phyloP scores from a whole-genome alignment of 2,329 filamentous ascomycete species.

The Thielaviopsis ethacetica region DNA sequence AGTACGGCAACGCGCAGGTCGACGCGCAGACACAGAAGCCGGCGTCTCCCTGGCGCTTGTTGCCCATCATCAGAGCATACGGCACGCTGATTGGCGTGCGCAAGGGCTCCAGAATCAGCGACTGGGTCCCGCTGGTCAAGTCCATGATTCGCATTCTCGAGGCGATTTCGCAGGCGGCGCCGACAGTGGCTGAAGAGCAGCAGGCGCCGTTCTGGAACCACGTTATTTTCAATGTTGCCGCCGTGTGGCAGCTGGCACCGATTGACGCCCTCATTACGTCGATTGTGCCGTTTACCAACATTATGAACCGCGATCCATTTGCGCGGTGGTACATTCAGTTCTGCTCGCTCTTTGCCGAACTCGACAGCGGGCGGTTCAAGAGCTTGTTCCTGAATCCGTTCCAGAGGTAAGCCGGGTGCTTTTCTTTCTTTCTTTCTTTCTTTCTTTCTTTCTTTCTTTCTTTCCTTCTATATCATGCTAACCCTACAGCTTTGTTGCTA shows the following conservation, averaged over 20 bases:
- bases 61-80: constrained; percentile 41
- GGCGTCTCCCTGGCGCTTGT: constrained; percentile 13
- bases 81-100: constrained; percentile 63
- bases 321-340: constrained; percentile 67
- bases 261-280: constrained; percentile 63
- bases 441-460: too few species aligned
- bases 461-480: too few species aligned
- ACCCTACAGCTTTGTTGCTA: constrained; percentile 49
- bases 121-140: constrained; percentile 53
- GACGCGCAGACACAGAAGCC: constrained; percentile 15
- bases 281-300: constrained; percentile 47
- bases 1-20: constrained; percentile 25
- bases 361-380: constrained; percentile 59
- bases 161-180: constrained; percentile 24
- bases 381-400: constrained; percentile 67
- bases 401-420: constrained; percentile 47
- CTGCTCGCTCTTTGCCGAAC: constrained; percentile 62
- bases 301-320: constrained; percentile 47
- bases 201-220: constrained; percentile 36
- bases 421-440: too few species aligned
- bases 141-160: constrained; percentile 37
- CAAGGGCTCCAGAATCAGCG: constrained; percentile 54
- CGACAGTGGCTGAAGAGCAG: constrained; percentile 21
- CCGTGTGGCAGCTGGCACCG: constrained; percentile 59
- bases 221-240: constrained; percentile 41